Conservation (phyloP, 2,329 filamentous ascomycete genomes). For the Penicillium brevicompactum region DNA sequence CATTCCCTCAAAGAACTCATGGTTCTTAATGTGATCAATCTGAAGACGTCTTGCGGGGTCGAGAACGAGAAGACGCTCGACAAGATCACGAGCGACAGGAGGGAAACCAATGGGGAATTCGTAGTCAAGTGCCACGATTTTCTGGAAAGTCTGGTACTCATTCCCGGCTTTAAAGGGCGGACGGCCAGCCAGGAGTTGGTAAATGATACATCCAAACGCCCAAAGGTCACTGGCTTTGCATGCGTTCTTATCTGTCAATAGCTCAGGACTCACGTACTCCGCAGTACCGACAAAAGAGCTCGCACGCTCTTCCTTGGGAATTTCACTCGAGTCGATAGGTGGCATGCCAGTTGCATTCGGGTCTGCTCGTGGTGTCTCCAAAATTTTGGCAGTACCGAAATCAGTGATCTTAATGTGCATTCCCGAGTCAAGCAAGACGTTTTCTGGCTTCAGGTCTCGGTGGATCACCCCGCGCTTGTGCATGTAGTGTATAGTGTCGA, state of each 20-base stretch:
- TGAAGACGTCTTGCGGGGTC: conserved; percentile 83
- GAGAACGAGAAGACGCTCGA: conserved; percentile 86
- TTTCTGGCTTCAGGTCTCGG: conserved; percentile 94
- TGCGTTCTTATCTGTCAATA: conserved; percentile 94
- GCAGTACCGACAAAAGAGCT: conserved; percentile 97
- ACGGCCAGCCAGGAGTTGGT: conserved; percentile 90
- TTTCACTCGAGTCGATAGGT: conserved; percentile 54
- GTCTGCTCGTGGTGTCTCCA: conserved; percentile 60
- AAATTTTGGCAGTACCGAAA: conserved; percentile 95
- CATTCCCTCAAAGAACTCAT: conserved; percentile 90
- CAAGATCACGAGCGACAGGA: conserved; percentile 78
- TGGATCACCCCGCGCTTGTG: conserved; percentile 95
- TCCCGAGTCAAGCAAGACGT: conserved; percentile 89
- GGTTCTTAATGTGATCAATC: conserved; percentile 95
- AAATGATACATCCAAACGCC: conserved; percentile 98
- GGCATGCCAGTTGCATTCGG: conserved; percentile 49
- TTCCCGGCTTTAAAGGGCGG: conserved; percentile 96
- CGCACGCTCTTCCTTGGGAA: conserved; percentile 69
- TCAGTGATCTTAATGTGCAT: conserved; percentile 99
- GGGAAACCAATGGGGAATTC: conserved; percentile 91
- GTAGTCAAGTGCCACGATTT: conserved; percentile 93
- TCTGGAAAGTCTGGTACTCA: conserved; percentile 97
- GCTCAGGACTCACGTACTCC: conserved; percentile 95
- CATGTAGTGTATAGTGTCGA: conserved; percentile 98
- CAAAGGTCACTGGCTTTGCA: conserved; percentile 97